phyloP scores from a whole-genome alignment of 768 basidiomycete genomes.

The Phylloporus rhodoxanthus region DNA sequence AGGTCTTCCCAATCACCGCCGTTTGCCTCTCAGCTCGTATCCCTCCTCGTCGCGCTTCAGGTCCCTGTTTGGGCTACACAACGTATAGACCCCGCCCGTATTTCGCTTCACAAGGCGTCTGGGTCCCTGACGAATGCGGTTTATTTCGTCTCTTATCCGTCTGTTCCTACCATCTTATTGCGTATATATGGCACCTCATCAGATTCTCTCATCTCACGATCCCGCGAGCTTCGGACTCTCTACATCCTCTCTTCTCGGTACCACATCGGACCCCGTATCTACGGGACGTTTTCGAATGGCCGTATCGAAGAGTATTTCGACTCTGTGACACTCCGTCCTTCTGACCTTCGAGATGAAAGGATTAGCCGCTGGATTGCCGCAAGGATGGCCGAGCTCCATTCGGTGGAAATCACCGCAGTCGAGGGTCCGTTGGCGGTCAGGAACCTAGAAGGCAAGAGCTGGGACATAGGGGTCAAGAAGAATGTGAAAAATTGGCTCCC shows the following conservation, averaged over 20 bases:
- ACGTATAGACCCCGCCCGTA: conserved; percentile 38
- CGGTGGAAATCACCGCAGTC: conserved; percentile 74
- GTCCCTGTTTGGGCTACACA: conserved; percentile 54
- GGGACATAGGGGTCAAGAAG: conserved; percentile 56
- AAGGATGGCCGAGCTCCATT: conserved; percentile 94
- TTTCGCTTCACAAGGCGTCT: conserved; percentile 75
- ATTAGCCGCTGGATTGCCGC: conserved; percentile 86
- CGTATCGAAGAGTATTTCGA: conserved; percentile 95
- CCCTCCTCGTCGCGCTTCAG: conserved; percentile 48
- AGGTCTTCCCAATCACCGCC: conserved; percentile 60
- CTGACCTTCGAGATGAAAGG: conserved; percentile 69
- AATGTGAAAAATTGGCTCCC: conserved; percentile 70
- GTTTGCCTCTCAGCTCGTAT: conserved; percentile 53
- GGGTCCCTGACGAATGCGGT: conserved; percentile 95
- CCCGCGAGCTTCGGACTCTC: conserved; percentile 79
- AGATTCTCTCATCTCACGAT: conserved; percentile 79
- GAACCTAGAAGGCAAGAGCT: conserved; percentile 40
- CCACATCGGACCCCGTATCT: conserved; percentile 83
- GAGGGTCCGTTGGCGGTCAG: conserved; percentile 38
- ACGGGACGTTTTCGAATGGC: conserved; percentile 94
- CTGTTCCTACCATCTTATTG: conserved; percentile 66
- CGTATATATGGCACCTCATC: conserved; percentile 92
- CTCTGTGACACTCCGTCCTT: conserved; percentile 69
- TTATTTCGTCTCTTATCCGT: conserved; percentile 83
- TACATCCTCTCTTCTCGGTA: conserved; percentile 86